Evolutionary conservation across 2,329 filamentous ascomycete genomes (phyloP).

Genomic region (Trichoderma arundinaceum): DNA sequence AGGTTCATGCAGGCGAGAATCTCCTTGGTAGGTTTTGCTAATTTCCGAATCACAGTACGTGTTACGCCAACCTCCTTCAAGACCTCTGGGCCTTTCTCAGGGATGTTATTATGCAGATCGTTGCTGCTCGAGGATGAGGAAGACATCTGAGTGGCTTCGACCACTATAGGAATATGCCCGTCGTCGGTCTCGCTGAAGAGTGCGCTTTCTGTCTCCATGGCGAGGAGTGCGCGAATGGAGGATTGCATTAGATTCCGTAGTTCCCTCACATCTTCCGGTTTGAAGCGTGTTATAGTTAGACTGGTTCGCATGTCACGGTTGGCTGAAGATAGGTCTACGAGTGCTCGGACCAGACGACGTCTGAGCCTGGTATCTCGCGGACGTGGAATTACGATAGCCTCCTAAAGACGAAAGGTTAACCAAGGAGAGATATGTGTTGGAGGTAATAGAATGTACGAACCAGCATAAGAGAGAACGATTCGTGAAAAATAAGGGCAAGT

Average conservation of each 20-base stretch:
- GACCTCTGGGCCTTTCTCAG: constrained; percentile 26
- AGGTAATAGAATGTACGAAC: constrained; percentile 38
- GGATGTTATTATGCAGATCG: background rate
- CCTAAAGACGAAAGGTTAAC: constrained; percentile 31
- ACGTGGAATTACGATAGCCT: constrained; percentile 43
- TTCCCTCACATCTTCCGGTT: constrained; percentile 54
- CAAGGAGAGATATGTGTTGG: background rate
- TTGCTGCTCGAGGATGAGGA: constrained; percentile 17
- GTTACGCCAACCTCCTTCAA: constrained; percentile 33
- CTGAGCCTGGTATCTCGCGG: constrained; percentile 44
- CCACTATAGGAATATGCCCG: constrained; percentile 32
- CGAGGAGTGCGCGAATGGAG: constrained; percentile 59
- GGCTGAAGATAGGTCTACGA: constrained; percentile 61
- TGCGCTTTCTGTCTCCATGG: constrained; percentile 55
- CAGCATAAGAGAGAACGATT: constrained; percentile 55
- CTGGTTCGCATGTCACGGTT: constrained; percentile 63
- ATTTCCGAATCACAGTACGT: constrained; percentile 38
- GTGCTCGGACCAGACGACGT: constrained; percentile 55
- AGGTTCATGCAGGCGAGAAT: constrained; percentile 55
- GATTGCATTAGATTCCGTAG: constrained; percentile 62
- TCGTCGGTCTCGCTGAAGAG: constrained; percentile 46
- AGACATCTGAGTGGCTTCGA: constrained; percentile 23
- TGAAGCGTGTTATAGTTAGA: constrained; percentile 60
- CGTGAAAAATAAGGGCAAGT: constrained; percentile 54
- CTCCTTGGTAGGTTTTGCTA: constrained; percentile 55